Conservation (phyloP, 805 yeast species). For the Kuraishia ogatae region DNA sequence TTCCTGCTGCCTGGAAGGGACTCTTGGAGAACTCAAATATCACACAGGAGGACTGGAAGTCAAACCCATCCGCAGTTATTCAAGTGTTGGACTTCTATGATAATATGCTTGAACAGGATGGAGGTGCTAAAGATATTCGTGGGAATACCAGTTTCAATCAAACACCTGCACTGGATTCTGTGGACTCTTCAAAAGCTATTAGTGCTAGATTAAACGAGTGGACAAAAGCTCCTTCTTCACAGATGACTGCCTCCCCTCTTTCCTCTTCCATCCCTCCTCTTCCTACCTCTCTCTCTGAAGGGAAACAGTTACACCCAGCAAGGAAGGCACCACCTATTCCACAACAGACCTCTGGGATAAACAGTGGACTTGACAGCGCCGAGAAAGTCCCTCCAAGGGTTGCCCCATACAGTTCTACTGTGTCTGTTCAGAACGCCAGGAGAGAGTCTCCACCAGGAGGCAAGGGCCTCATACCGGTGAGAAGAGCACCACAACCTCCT, state of each 20-base stretch:
- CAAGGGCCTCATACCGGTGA: constrained; percentile 6
- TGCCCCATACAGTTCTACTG: neutral
- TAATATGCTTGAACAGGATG: constrained; percentile 18
- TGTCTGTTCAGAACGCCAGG: constrained; percentile 7
- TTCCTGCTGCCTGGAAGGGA: constrained; percentile 51
- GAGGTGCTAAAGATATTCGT: neutral
- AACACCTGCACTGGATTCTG: neutral
- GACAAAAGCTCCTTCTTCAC: constrained; percentile 24
- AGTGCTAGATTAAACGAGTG: constrained; percentile 31
- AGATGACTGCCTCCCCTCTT: constrained; percentile 5
- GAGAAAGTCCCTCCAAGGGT: neutral
- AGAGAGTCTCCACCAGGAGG: neutral
- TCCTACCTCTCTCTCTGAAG: constrained; percentile 8
- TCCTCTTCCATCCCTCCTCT: constrained; percentile 5
- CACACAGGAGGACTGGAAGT: constrained; percentile 53
- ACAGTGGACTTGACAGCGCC: constrained; percentile 17
- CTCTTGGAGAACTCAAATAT: constrained; percentile 50
- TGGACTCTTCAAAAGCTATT: constrained; percentile 3
- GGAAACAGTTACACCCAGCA: constrained; percentile 22
- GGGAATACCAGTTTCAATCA: neutral
- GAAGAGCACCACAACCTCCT: constrained; percentile 27
- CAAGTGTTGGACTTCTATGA: constrained; percentile 51
- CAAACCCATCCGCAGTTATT: constrained; percentile 56
- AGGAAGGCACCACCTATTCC: constrained; percentile 37
- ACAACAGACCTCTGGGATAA: constrained; percentile 3